A percentile compares a stretch with the other conserved stretches of the same genome.
These are phyloP conservation scores for Aspergillus alliaceus DNA, from an alignment of 2,329 filamentous ascomycete genomes.

Conservation along the genomic window DNA sequence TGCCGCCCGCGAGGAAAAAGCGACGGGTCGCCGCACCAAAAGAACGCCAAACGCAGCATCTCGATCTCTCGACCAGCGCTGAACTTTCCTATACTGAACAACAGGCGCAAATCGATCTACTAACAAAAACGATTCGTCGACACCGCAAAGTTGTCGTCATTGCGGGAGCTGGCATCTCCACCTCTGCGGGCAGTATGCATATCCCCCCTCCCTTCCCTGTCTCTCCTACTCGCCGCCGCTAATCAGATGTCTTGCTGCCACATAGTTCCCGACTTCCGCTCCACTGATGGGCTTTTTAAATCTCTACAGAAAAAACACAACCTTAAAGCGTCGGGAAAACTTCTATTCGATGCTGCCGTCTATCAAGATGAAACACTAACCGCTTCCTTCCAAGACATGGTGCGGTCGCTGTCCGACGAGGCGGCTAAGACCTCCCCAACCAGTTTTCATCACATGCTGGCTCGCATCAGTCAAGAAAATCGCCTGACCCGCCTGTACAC, in stretches of 20 bases:
- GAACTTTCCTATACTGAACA: slow-evolving; percentile 49
- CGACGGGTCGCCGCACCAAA: slow-evolving; percentile 62
- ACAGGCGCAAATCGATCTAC: slow-evolving; percentile 62
- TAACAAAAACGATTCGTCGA: slow-evolving; percentile 74
- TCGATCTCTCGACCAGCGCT: slow-evolving; percentile 61
- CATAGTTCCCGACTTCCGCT: slow-evolving; percentile 90
- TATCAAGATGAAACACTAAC: slow-evolving; percentile 91
- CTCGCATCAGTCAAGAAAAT: slow-evolving; percentile 82
- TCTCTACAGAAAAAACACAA: slow-evolving; percentile 84
- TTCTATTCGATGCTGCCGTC: slow-evolving; percentile 95
- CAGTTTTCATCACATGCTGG: slow-evolving; percentile 88
- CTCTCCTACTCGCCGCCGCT: not conserved
- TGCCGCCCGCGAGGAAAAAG: slow-evolving; percentile 73
- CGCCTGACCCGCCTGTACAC: slow-evolving; percentile 88
- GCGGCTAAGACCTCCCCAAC: slow-evolving; percentile 78
- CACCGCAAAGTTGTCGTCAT: slow-evolving; percentile 97
- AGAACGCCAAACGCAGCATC: slow-evolving; percentile 75
- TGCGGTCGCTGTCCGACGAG: slow-evolving; percentile 79
- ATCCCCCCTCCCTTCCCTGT: slow-evolving; percentile 17
- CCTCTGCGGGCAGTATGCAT: slow-evolving; percentile 82
- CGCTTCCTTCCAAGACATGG: slow-evolving; percentile 92
- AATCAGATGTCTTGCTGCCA: slow-evolving; percentile 11
- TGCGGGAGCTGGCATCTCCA: slow-evolving; percentile 94
- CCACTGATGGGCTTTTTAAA: slow-evolving; percentile 83
- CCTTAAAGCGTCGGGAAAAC: slow-evolving; percentile 88